Evolutionary conservation across 202 grass and related monocot genomes (phyloP).

Genomic region (Brachypodium distachyon): DNA sequence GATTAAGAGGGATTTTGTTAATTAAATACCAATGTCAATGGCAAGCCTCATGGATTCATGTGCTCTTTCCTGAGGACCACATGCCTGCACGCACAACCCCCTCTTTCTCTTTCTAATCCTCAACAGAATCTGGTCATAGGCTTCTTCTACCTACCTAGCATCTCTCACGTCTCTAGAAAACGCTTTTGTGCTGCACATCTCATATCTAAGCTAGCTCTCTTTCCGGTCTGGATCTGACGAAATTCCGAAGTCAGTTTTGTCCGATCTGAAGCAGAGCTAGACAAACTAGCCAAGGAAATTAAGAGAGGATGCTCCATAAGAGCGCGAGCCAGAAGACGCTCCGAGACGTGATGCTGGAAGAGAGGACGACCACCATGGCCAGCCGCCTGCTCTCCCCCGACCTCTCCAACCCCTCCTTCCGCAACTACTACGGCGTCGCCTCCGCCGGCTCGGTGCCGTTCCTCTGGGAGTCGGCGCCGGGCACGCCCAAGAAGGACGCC

Average conservation of each 20-base stretch:
- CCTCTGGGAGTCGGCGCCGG: slow-evolving; percentile 74
- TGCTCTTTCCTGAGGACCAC: slow-evolving; percentile 14
- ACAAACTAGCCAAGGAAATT: slow-evolving; percentile 9
- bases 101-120: background rate
- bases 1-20: background rate
- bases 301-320: slow-evolving; percentile 26
- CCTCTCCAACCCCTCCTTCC: slow-evolving; percentile 55
- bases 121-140: no score
- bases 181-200: background rate
- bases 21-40: slow-evolving; percentile 23
- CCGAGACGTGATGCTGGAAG: slow-evolving; percentile 25
- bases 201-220: background rate
- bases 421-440: slow-evolving; percentile 75
- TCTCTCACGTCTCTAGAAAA: background rate
- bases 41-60: slow-evolving; percentile 20
- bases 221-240: background rate
- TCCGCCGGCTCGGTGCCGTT: slow-evolving; percentile 74
- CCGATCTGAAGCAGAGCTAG: background rate
- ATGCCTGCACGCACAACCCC: background rate
- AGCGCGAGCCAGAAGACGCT: slow-evolving; percentile 43
- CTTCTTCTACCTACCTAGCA: background rate
- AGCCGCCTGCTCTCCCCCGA: slow-evolving; percentile 37
- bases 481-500: slow-evolving; percentile 62
- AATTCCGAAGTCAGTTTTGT: background rate
- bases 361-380: background rate